phyloP scores from a whole-genome alignment of 495 filamentous ascomycete genomes.

The Acidomyces sp. region DNA sequence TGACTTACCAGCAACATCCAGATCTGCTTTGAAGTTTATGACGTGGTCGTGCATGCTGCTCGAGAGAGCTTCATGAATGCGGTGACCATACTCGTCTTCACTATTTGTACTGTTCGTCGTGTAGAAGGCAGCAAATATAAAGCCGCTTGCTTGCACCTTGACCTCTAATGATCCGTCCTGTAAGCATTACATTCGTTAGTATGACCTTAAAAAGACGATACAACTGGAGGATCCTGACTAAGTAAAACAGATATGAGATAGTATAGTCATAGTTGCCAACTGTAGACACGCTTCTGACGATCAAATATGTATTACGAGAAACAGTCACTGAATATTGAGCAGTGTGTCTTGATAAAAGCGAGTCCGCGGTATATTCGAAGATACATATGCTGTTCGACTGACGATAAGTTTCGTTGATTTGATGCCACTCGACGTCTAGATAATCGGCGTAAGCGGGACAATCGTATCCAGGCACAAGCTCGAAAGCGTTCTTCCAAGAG shows the following conservation, averaged over 20 bases:
- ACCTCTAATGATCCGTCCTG: too few relatives aligned
- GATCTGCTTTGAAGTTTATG: constrained; percentile 45
- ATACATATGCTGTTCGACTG: constrained; percentile 37
- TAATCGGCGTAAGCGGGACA: constrained; percentile 39
- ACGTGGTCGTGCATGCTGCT: constrained; percentile 51
- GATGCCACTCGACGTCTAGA: constrained; percentile 31
- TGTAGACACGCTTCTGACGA: constrained; percentile 34
- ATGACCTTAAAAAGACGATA: too few relatives aligned
- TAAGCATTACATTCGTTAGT: too few relatives aligned
- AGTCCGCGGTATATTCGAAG: constrained; percentile 37
- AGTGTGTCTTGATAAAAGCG: constrained; percentile 34
- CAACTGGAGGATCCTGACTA: constrained; percentile 44
- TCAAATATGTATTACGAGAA: constrained; percentile 37
- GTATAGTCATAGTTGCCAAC: constrained; percentile 46
- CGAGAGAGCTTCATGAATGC: constrained; percentile 39
- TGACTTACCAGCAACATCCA: constrained; percentile 42
- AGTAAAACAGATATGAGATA: constrained; percentile 40
- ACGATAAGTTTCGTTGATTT: constrained; percentile 30
- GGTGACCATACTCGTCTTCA: constrained; percentile 42
- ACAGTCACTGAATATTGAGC: constrained; percentile 22
- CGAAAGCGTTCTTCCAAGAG: constrained; percentile 32
- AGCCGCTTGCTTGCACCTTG: constrained; percentile 43
- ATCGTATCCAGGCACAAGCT: constrained; percentile 39
- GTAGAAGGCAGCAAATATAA: constrained; percentile 44
- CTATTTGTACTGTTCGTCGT: constrained; percentile 29